These are phyloP conservation scores for Lenzites betulinus DNA, from an alignment of 768 basidiomycete genomes.

Conservation along the genomic window DNA sequence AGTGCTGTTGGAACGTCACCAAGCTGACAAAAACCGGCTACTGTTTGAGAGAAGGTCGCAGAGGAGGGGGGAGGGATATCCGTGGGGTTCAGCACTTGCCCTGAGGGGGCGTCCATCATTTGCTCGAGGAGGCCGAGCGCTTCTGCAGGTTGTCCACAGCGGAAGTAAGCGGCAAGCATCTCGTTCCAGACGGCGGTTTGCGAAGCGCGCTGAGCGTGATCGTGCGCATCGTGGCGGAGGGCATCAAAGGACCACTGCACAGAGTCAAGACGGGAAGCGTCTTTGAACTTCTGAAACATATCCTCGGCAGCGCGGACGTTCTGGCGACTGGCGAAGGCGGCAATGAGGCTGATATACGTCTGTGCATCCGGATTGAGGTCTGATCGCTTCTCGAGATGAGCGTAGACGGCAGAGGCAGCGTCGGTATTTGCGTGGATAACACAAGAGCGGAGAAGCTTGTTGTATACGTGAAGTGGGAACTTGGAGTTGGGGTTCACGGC, in stretches of 20 bases:
- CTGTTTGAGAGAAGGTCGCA: slow-evolving; percentile 63
- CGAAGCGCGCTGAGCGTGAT: slow-evolving; percentile 18
- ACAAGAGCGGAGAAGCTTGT: slow-evolving; percentile 60
- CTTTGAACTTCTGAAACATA: slow-evolving; percentile 62
- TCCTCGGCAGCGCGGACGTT: slow-evolving; percentile 54
- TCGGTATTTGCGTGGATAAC: slow-evolving; percentile 57
- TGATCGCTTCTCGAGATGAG: slow-evolving; percentile 53
- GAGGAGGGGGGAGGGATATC: slow-evolving; percentile 60
- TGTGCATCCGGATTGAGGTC: slow-evolving; percentile 36
- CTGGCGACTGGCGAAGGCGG: slow-evolving; percentile 53
- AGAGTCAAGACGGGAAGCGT: slow-evolving; percentile 41
- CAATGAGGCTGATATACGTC: slow-evolving; percentile 58
- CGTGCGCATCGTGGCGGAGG: slow-evolving; percentile 5
- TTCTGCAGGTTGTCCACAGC: slow-evolving; percentile 56
- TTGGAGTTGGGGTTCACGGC: slow-evolving; percentile 38
- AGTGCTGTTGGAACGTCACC: slow-evolving; percentile 67
- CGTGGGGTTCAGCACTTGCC: slow-evolving; percentile 33
- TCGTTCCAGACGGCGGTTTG: slow-evolving; percentile 63
- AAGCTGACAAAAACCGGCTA: slow-evolving; percentile 62
- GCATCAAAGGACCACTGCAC: slow-evolving; percentile 35
- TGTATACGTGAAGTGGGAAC: slow-evolving; percentile 46
- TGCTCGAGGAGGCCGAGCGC: slow-evolving; percentile 67
- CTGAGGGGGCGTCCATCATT: slow-evolving; percentile 58
- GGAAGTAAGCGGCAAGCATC: slow-evolving; percentile 78
- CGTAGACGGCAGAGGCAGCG: slow-evolving; percentile 64